Evolutionary conservation across 2,329 filamentous ascomycete genomes (phyloP).

Genomic region (Fusarium sp.): DNA sequence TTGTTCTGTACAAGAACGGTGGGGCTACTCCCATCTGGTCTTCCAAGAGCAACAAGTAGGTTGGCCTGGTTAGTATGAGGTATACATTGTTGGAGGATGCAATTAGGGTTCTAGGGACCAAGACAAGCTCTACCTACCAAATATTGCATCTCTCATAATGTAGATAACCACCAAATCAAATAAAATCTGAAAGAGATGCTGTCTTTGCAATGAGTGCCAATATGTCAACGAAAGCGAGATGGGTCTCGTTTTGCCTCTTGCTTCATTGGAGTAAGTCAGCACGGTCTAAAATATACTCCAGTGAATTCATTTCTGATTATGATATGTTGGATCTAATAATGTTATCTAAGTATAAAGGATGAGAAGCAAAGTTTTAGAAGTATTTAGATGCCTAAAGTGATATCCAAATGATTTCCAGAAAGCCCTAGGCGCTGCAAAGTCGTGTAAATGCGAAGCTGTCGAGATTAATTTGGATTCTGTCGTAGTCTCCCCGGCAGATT

Average conservation of each 20-base stretch:
- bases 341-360: not conserved
- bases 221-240: not conserved
- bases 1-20: not conserved
- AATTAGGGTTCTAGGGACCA: too few relatives aligned
- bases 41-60: constrained; percentile 5
- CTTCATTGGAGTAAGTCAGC: accelerated
- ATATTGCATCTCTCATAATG: accelerated
- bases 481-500: not conserved
- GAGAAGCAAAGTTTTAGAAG: not conserved
- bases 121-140: not conserved
- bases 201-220: not conserved
- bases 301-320: not conserved
- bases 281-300: accelerated
- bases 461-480: not conserved
- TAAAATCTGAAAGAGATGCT: accelerated
- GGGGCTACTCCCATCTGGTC: not conserved
- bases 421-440: not conserved
- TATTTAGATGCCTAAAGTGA: accelerated
- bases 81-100: not conserved
- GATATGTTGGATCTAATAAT: too few relatives aligned
- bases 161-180: not conserved
- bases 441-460: not conserved
- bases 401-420: accelerated
- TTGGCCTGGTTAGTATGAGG: not conserved
- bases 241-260: accelerated